Evolutionary conservation across 169 alveolate species (phyloP), one percentile per base, ranked within the genome.

Genomic region (Cryptosporidium baileyi): DNA sequence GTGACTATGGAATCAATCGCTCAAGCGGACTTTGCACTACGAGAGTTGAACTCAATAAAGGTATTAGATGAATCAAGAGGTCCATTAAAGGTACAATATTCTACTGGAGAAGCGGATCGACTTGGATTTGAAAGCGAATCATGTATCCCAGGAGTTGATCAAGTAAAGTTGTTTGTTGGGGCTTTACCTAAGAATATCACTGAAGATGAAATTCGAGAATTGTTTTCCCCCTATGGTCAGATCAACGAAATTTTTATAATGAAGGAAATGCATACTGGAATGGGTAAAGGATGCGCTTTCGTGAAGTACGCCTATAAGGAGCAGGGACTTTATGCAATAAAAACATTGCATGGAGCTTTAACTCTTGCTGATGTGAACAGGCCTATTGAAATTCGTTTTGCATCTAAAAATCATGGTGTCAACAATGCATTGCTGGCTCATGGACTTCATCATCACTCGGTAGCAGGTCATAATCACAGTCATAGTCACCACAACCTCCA

Each of bases 361-460:
- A 91, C 94, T 30, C 67, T 95, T 51, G 93, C 90, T 40, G 97
- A 94, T 22, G 91, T 94, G 65, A 32, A 88, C 19, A 82, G 96
- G 34, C 97, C 98, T 32, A 80, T 95, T 44, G 98, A 95, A 61
- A 96, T 95, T 15, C 82, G 97, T 24, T 94, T 95, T 60, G 98
- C 97, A 11, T 74, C 85, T 13, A 74, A 57, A 44, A 54, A 34
- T 15, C 32, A 38, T 45, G 40, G 34, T 15, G 3, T 36, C 3
- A 40, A 11, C 34, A 74, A 13, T 61, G 30, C 61, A 24, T 63
- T 63, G n/a, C 26, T 47, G 26, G 61, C 61, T n/a, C 80, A 63
- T 11, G 44, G 44, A 4, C 7, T 15, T 4, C 61, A 63, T 28
- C 30, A 43, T 43, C n/a, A n/a, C n/a, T n/a, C n/a, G 40, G 57